These are phyloP conservation scores for Euphorbia lathyris DNA, from an alignment of 345 rosid genomes.

Conservation along the genomic window DNA sequence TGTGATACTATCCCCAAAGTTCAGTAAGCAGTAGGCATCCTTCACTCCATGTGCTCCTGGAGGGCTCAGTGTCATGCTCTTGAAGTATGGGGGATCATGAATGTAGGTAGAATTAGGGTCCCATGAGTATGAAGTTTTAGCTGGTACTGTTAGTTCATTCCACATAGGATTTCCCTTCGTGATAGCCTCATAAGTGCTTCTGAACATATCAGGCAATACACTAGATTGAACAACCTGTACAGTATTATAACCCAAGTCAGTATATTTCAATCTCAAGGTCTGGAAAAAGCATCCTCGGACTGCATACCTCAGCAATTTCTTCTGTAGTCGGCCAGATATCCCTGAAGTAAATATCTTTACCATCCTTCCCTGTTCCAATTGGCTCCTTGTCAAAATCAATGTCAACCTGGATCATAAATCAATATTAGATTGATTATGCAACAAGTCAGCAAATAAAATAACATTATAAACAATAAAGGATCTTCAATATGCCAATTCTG, in stretches of 20 bases:
- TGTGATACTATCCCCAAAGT: conserved; percentile 95
- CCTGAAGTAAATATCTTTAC: conserved; percentile 67
- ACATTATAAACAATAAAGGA: background rate
- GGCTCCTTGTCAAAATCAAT: conserved; percentile 95
- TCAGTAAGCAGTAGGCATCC: conserved; percentile 91
- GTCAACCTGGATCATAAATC: conserved; percentile 57
- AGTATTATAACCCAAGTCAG: conserved; percentile 17
- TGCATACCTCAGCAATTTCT: conserved; percentile 83
- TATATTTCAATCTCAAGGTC: conserved; percentile 6
- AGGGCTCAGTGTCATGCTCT: conserved; percentile 86
- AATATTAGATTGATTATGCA: background rate
- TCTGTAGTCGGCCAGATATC: conserved; percentile 95
- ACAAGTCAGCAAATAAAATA: no score
- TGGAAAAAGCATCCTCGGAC: conserved; percentile 1
- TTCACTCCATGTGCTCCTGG: conserved; percentile 88
- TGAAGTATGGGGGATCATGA: conserved; percentile 97
- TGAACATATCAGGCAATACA: conserved; percentile 94
- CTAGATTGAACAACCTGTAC: conserved; percentile 81
- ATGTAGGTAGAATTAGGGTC: conserved; percentile 90
- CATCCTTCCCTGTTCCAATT: conserved; percentile 83
- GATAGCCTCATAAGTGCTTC: conserved; percentile 82
- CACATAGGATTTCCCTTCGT: conserved; percentile 96
- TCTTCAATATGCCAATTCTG: background rate
- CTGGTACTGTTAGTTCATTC: conserved; percentile 75
- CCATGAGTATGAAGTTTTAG: conserved; percentile 62